Evolutionary conservation across 345 rosid genomes (phyloP).

Genomic region (Populus nigra): DNA sequence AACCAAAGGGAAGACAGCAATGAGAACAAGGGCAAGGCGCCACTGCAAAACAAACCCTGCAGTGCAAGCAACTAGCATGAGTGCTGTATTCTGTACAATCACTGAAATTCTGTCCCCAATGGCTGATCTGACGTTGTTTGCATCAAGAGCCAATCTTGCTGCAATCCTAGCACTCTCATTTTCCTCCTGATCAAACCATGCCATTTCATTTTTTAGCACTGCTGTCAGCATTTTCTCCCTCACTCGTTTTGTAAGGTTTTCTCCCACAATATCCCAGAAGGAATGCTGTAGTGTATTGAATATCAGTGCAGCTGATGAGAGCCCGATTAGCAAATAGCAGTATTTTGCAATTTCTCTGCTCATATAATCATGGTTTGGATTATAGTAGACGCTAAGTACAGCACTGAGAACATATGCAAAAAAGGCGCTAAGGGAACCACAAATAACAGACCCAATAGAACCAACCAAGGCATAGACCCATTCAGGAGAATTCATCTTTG

Average conservation of each 20-base stretch:
- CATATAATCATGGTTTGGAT: slow-evolving; percentile 81
- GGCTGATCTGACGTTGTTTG: slow-evolving; percentile 95
- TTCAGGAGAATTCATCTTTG: slow-evolving; percentile 95
- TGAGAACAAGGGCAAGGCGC: slow-evolving; percentile 95
- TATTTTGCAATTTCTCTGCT: slow-evolving; percentile 79
- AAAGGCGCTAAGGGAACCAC: slow-evolving; percentile 93
- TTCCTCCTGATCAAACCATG: slow-evolving; percentile 98
- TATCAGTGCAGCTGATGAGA: slow-evolving; percentile 87
- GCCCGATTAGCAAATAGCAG: slow-evolving; percentile 86
- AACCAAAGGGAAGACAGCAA: slow-evolving; percentile 93
- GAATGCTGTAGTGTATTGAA: slow-evolving; percentile 94
- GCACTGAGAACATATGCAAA: slow-evolving; percentile 96
- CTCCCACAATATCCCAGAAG: slow-evolving; percentile 98
- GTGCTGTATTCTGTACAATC: slow-evolving; percentile 92
- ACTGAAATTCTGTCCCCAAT: slow-evolving; percentile 95
- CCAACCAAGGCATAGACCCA: slow-evolving; percentile 91
- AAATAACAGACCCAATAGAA: slow-evolving; percentile 80
- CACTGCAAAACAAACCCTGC: slow-evolving; percentile 96
- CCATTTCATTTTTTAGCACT: slow-evolving; percentile 89
- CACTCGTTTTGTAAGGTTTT: slow-evolving; percentile 93
- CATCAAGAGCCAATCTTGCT: slow-evolving; percentile 90
- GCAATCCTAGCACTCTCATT: slow-evolving; percentile 91
- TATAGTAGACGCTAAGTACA: slow-evolving; percentile 85
- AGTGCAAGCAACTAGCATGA: slow-evolving; percentile 95
- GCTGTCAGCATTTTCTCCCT: slow-evolving; percentile 89